Conservation (phyloP, 2,329 filamentous ascomycete species). For the Lachnellula suecica region DNA sequence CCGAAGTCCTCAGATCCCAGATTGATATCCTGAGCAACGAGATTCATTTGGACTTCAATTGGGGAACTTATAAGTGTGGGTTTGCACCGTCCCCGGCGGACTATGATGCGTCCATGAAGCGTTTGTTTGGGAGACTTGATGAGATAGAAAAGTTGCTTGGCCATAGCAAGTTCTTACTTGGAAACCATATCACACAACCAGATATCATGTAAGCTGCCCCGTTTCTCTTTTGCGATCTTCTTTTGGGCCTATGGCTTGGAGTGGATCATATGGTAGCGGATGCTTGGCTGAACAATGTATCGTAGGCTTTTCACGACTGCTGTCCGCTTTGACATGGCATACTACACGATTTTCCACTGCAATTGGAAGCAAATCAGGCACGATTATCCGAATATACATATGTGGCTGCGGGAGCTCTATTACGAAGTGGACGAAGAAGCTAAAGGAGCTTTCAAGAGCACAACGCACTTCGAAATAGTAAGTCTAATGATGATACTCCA, state of each 20-base stretch:
- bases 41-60: constrained; percentile 71
- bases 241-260: background rate
- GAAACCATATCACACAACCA: constrained; percentile 62
- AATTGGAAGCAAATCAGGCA: constrained; percentile 61
- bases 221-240: too few species aligned
- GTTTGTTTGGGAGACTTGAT: constrained; percentile 75
- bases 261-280: too few species aligned
- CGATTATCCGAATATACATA: constrained; percentile 65
- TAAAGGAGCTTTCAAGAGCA: constrained; percentile 63
- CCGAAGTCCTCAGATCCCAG: background rate
- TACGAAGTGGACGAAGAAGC: constrained; percentile 53
- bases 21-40: constrained; percentile 54
- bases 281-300: too few species aligned
- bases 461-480: constrained; percentile 57
- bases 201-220: constrained; percentile 51
- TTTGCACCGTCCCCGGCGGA: constrained; percentile 80
- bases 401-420: constrained; percentile 68
- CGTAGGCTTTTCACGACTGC: constrained; percentile 63
- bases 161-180: constrained; percentile 53
- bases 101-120: constrained; percentile 69
- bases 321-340: constrained; percentile 64
- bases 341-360: constrained; percentile 62
- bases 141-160: constrained; percentile 67
- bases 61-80: constrained; percentile 70
- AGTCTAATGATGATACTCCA: background rate